Evolutionary conservation across 345 rosid species (phyloP), one percentile per base, ranked within the genome.

Genomic region (Jatropha curcas): DNA sequence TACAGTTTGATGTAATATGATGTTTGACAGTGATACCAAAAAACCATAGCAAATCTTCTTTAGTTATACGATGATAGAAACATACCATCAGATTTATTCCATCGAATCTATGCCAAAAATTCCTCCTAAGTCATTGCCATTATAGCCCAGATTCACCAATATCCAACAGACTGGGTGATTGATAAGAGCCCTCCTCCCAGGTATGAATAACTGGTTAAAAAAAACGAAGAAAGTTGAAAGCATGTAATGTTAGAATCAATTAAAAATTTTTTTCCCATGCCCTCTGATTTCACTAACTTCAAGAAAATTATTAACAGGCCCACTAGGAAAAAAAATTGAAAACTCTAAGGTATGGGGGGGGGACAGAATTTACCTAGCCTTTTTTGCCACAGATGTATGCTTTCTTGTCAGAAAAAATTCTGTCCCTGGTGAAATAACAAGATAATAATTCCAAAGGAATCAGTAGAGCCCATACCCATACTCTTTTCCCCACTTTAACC

Each of bases 11-110:
- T 19, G 31, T 58, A 22, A 33, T 12, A 2, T 37, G 28, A 19
- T 28, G 31, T 25, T 51, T n/a, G 64, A 37, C 3, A 53, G 27
- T 30, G 58, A 14, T 17, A 25, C 17, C 27, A 20, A 37, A 28
- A 14, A 9, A 25, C 17, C 27, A 20, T 56, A 28, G 27, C 22
- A 7, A 48, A 64, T 39, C 16, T 24, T 31, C 22, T 48, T n/a
- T n/a, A n/a, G n/a, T n/a, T n/a, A n/a, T n/a, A n/a, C n/a, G n/a
- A n/a, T n/a, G n/a, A n/a, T n/a, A n/a, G n/a, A n/a, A n/a, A 34
- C 46, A 39, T 72, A 95, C 99, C 98, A n/a, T 95, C 99, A 74
- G 99, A 89, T 80, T 95, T n/a, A n/a, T n/a, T n/a, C n/a, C 98
- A 85, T 95, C 99, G n/a, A 76, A 95, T 89, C 83, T 89, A 92